Percentiles rank a stretch among this genome's conserved stretches.
Evolutionary conservation across 2,329 filamentous ascomycete genomes (phyloP).

Genomic region (Neodidymelliopsis sp.): DNA sequence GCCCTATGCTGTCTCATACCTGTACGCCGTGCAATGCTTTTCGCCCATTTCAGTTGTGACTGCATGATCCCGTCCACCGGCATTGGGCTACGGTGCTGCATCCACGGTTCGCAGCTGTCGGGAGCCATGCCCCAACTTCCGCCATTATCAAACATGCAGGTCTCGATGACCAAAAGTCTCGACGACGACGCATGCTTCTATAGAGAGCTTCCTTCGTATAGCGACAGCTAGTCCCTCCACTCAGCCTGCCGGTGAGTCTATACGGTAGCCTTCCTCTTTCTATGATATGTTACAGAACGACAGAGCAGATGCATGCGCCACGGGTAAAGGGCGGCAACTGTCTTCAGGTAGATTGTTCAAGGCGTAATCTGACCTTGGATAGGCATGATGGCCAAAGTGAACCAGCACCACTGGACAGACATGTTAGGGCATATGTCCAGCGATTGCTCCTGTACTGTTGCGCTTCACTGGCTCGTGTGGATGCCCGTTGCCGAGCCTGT

Average conservation of each 20-base stretch:
- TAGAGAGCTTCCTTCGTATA: constrained; percentile 21
- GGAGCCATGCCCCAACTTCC: background rate
- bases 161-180: too few species aligned
- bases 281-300: background rate
- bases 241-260: constrained; percentile 6
- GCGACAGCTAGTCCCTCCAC: constrained; percentile 7
- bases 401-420: background rate
- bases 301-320: background rate
- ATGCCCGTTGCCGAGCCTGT: constrained; percentile 33
- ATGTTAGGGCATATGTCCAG: constrained; percentile 7
- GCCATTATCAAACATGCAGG: background rate
- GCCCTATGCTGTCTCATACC: constrained; percentile 1
- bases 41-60: constrained; percentile 6
- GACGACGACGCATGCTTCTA: background rate
- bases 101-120: constrained; percentile 2
- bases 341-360: background rate
- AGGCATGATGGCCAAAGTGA: background rate
- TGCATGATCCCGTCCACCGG: constrained; percentile 25
- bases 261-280: constrained; percentile 17
- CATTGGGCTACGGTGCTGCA: constrained; percentile 12
- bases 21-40: constrained; percentile 5
- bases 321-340: background rate
- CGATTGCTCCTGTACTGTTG: constrained; percentile 2
- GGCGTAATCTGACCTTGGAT: background rate
- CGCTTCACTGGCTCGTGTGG: constrained; percentile 29